Evolutionary conservation across 331 rosid genomes (phyloP), one percentile per base, ranked within the genome.

Genomic region (Pyracantha coccinea): DNA sequence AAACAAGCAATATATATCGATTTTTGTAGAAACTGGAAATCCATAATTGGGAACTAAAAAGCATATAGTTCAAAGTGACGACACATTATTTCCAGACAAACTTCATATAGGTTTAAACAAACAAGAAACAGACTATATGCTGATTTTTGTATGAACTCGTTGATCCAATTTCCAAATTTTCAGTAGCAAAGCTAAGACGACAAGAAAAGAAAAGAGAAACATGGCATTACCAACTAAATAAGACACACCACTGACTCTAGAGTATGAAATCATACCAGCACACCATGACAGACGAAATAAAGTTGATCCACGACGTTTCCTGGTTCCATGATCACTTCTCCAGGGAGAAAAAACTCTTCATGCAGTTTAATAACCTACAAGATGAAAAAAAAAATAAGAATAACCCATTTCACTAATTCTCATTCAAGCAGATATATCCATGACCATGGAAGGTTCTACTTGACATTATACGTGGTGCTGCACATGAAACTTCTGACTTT

Each of bases 331-430:
- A 95, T 78, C 80, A 92, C 90, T 80, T 95, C 98, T 74, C 99
- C 99, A 7, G 99, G 99, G 62, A 95, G 93, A 82, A 92, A 95
- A 82, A 90, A 92, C 78, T 95, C 99, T 85, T 95, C 99, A 47
- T 95, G 97, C 60, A 92, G 83, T 85, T 82, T 89, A 47, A 81
- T 90, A 78, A 88, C 97, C 99, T 95, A 86, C 74, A 80, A 74
- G 62, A 78, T 65, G 38, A 68, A 38, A 71, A 74, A 71, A 74
- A 73, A 24, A 57, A 72, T 32, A 60, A n/a, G 31, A 76, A 21
- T 60, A 65, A 67, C 58, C 4, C 69, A 73, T 65, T 54, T 75
- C 24, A 33, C 66, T 63, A 75, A 31, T 41, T 55, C 52, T 23
- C 55, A 4, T 50, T 14, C 69, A 75, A 57, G 62, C 63, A 54